These are phyloP conservation scores for Amaranthus cruentus DNA, from an alignment of 148 eudicot genomes.

Conservation along the genomic window DNA sequence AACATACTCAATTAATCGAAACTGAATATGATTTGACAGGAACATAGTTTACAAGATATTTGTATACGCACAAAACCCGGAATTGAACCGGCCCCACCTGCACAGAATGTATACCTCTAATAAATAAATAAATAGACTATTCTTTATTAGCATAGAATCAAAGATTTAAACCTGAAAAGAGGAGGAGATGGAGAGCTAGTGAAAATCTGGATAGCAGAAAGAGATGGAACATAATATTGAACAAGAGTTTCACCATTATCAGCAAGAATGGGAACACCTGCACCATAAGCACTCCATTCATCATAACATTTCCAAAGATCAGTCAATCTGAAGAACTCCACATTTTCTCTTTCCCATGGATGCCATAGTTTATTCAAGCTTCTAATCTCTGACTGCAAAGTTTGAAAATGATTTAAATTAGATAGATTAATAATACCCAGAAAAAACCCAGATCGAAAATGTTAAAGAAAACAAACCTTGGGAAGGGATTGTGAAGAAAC, in stretches of 20 bases:
- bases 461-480: conserved; percentile 39
- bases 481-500: conserved; percentile 69
- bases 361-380: conserved; percentile 82
- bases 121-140: too few species aligned
- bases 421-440: too few species aligned
- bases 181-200: conserved; percentile 64
- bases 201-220: conserved; percentile 85
- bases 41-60: too few species aligned
- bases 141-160: too few species aligned
- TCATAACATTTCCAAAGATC: conserved; percentile 86
- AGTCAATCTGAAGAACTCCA: conserved; percentile 62
- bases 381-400: conserved; percentile 61
- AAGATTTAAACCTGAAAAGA: conserved; percentile 45
- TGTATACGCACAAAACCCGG: too few species aligned
- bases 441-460: background rate
- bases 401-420: background rate
- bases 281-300: conserved; percentile 98
- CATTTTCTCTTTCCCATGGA: conserved; percentile 82
- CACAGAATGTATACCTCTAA: too few species aligned
- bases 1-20: too few species aligned
- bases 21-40: too few species aligned
- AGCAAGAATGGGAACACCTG: conserved; percentile 69
- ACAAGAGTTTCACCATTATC: conserved; percentile 53
- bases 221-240: conserved; percentile 91
- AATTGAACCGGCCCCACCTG: too few species aligned